These are phyloP conservation scores for Claviceps africana DNA, from an alignment of 2,329 filamentous ascomycete genomes.

Conservation along the genomic window DNA sequence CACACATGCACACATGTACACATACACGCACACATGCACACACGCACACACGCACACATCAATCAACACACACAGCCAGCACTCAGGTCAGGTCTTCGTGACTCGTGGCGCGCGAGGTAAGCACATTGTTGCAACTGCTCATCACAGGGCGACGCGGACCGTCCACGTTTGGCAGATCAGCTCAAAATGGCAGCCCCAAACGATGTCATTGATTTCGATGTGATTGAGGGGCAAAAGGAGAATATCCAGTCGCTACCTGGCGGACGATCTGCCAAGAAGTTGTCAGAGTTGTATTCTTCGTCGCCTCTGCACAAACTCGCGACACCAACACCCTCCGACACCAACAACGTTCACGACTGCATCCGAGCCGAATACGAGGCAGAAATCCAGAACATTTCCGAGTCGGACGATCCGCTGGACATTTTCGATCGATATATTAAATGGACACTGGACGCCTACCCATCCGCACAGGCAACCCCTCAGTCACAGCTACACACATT, in stretches of 20 bases:
- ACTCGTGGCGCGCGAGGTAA: background rate
- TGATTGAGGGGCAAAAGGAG: constrained; percentile 94
- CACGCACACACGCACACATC: too few species aligned
- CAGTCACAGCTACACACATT: constrained; percentile 81
- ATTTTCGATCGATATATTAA: constrained; percentile 93
- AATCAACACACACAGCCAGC: background rate
- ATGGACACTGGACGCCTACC: constrained; percentile 93
- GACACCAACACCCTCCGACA: constrained; percentile 56
- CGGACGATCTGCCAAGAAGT: constrained; percentile 74
- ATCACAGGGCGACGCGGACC: background rate
- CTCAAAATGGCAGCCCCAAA: constrained; percentile 32
- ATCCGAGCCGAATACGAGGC: constrained; percentile 75
- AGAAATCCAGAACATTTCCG: constrained; percentile 62
- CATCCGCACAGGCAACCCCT: constrained; percentile 79
- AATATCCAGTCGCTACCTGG: constrained; percentile 91
- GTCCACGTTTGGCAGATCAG: constrained; percentile 11
- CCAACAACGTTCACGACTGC: constrained; percentile 62
- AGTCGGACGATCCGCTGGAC: constrained; percentile 90
- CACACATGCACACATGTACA: constrained; percentile 6
- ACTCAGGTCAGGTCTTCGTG: background rate
- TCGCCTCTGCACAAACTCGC: constrained; percentile 42
- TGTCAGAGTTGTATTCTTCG: constrained; percentile 69
- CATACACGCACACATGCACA: too few species aligned
- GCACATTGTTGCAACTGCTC: background rate
- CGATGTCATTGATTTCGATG: constrained; percentile 62